Evolutionary conservation across 2,329 filamentous ascomycete species (phyloP).

Genomic region (Tolypocladium tropicale): DNA sequence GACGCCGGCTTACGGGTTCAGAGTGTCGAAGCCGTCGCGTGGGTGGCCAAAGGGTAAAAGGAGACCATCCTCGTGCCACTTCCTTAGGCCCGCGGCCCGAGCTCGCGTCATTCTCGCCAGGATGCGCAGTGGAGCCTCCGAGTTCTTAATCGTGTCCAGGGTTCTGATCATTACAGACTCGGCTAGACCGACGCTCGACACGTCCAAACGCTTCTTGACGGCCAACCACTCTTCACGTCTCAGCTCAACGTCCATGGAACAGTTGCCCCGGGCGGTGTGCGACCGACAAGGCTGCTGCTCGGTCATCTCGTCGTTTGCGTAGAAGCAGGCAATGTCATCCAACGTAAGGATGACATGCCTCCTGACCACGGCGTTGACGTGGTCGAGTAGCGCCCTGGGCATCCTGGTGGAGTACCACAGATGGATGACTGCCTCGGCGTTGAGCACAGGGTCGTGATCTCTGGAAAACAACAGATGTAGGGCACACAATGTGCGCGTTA

Average conservation of each 20-base stretch:
- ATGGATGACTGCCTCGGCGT: slow-evolving; percentile 13
- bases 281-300: neutral
- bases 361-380: slow-evolving; percentile 6
- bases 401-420: slow-evolving; percentile 15
- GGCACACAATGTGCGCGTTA: slow-evolving; percentile 4
- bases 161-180: neutral
- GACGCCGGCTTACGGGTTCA: slow-evolving; percentile 12
- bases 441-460: slow-evolving; percentile 3
- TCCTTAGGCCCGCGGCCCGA: slow-evolving; percentile 5
- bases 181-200: neutral
- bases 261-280: neutral
- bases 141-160: slow-evolving; percentile 3
- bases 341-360: neutral
- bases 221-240: slow-evolving; percentile 2
- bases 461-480: slow-evolving; percentile 7
- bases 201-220: neutral
- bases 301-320: neutral
- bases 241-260: slow-evolving; percentile 3
- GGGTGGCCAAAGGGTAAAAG: slow-evolving; percentile 13
- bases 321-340: neutral
- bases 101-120: slow-evolving; percentile 9
- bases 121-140: neutral
- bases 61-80: slow-evolving; percentile 13
- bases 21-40: slow-evolving; percentile 2
- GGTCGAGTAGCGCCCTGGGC: slow-evolving; percentile 1